These are phyloP conservation scores for Ophiocordyceps robertsii DNA, from an alignment of 2,329 filamentous ascomycete genomes.

Conservation along the genomic window DNA sequence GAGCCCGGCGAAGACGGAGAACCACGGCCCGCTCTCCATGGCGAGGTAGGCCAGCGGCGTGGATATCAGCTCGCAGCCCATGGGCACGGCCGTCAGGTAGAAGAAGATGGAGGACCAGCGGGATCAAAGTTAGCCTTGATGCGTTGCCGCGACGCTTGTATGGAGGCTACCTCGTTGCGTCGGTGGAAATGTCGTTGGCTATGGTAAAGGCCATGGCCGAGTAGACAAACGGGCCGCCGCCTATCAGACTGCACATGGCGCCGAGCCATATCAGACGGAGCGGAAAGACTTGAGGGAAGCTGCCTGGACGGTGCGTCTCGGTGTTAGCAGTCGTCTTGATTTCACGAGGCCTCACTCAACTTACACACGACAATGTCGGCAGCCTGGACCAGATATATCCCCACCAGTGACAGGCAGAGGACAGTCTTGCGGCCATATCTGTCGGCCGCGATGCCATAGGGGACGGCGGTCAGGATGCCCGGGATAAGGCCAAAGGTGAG, in stretches of 20 bases:
- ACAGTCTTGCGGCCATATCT: background rate
- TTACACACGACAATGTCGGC: background rate
- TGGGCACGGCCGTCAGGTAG: background rate
- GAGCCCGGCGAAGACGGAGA: background rate
- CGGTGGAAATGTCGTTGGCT: background rate
- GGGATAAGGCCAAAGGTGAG: constrained; percentile 1
- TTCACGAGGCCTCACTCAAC: background rate
- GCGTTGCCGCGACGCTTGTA: too few relatives aligned
- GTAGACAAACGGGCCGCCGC: background rate
- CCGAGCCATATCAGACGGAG: background rate
- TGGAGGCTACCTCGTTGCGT: background rate
- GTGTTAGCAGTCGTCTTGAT: background rate
- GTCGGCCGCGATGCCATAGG: constrained; percentile 1
- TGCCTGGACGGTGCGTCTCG: background rate
- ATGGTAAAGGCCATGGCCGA: background rate
- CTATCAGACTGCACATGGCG: background rate
- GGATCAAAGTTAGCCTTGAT: background rate
- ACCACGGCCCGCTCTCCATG: background rate
- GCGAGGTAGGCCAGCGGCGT: background rate
- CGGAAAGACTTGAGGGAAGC: background rate
- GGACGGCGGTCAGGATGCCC: background rate
- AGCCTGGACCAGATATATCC: background rate
- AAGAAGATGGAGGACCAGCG: background rate
- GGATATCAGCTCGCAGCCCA: background rate
- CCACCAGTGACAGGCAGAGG: background rate